Evolutionary conservation across 768 basidiomycete genomes (phyloP), one percentile per base, ranked within the genome.

Genomic region (Macrocybe gigantea): DNA sequence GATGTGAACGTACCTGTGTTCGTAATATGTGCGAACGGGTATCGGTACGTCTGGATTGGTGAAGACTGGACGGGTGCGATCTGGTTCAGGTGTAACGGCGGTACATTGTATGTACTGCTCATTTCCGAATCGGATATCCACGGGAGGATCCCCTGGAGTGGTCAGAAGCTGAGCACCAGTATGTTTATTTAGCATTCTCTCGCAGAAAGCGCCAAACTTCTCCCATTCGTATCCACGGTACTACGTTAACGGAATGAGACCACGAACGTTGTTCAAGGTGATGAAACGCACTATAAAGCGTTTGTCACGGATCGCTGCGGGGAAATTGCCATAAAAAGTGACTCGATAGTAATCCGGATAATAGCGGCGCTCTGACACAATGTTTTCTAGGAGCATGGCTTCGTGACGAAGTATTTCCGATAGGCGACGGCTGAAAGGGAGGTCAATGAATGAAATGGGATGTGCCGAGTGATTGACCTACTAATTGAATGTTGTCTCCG

Each of bases 171-270:
- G 86, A 5, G 93, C 89, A 14, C 83, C 83, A 3, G 89, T 85
- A 64, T 93, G 89, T 62, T 94, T 95, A 64, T 82, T 85, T 46
- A 93, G 79, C 82, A 96, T 88, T 34, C 88, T 74, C 63, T 97
- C 93, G 65, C 90, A 91, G 70, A 88, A 92, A 2, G 86, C 79
- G 6, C 84, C 85, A 52, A 83, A 92, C 58, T 90, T 93, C 68
- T 98, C 94, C 92, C 89, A 93, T 59, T 93, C 92, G 59, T 83
- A 88, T 1, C 93, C 95, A 39, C 95, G 90, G 63, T 94, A 94
- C 90, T 93, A 47, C 30, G 40, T 39, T 40, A 42, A 36, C 44
- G 42, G 41, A 31, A 45, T 44, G 34, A 34, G 8, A 51, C 15
- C 30, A n/a, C 29, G 15, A 47, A 53, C 10, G 31, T 37, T 33